A percentile compares a stretch with the other conserved stretches of the same genome.
phyloP scores from a whole-genome alignment of 768 basidiomycete genomes.

The Panellus pusillus region DNA sequence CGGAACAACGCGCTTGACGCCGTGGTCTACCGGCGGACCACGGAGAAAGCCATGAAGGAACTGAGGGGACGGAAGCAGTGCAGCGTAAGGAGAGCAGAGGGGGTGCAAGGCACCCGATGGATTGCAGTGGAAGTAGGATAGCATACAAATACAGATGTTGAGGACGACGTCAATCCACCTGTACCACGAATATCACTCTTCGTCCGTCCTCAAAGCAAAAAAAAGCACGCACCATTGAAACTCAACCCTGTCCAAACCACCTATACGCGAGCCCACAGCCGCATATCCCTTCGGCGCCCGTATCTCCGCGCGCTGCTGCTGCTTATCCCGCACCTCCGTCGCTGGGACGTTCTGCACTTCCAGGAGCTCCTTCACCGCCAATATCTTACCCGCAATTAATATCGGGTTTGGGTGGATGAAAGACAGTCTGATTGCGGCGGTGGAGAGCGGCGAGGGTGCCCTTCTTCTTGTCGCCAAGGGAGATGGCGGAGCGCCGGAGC shows the following conservation, averaged over 20 bases:
- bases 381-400: slow-evolving; percentile 85
- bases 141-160: too few species aligned
- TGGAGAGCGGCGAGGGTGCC: slow-evolving; percentile 79
- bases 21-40: too few species aligned
- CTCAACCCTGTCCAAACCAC: slow-evolving; percentile 10
- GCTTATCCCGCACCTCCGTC: slow-evolving; percentile 64
- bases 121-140: too few species aligned
- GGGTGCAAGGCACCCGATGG: too few species aligned
- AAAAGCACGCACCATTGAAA: too few species aligned
- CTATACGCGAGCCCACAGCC: slow-evolving; percentile 40
- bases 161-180: too few species aligned
- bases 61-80: too few species aligned
- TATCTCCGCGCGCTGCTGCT: slow-evolving; percentile 66
- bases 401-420: slow-evolving; percentile 70
- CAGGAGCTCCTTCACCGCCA: slow-evolving; percentile 86
- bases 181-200: too few species aligned
- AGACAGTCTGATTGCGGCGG: slow-evolving; percentile 81
- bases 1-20: too few species aligned
- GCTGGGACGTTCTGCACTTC: slow-evolving; percentile 83
- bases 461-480: slow-evolving; percentile 68
- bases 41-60: too few species aligned
- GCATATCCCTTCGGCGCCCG: slow-evolving; percentile 69
- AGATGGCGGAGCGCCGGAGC: slow-evolving; percentile 82
- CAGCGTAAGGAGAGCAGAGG: too few species aligned
- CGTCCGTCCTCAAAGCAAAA: too few species aligned